phyloP scores from a whole-genome alignment of 1,284 basidiomycete species.

The Wolfiporia cocos region DNA sequence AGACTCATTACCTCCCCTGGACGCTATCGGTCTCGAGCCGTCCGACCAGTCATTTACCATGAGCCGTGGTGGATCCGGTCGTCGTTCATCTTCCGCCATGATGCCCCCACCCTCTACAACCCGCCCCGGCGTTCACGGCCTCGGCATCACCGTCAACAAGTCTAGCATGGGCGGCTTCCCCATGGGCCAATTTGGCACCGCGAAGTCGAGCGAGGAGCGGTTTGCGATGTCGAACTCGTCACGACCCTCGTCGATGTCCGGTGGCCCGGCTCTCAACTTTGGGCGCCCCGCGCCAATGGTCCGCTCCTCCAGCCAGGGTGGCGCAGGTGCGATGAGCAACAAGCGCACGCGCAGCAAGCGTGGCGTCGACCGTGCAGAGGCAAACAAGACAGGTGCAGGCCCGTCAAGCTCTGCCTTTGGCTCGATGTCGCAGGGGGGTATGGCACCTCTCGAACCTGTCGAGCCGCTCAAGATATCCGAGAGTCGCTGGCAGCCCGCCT shows the following conservation, averaged over 20 bases:
- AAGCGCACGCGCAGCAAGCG: constrained; percentile 70
- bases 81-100: constrained; percentile 40
- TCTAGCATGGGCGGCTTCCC: constrained; percentile 38
- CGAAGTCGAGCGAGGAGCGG: constrained; percentile 70
- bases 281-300: constrained; percentile 48
- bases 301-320: constrained; percentile 75
- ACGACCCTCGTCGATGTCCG: constrained; percentile 32
- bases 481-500: constrained; percentile 66
- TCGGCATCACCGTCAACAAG: constrained; percentile 50
- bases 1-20: constrained; percentile 82
- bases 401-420: constrained; percentile 20
- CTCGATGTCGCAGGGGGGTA: constrained; percentile 14
- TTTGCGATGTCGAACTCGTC: constrained; percentile 45
- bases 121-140: constrained; percentile 49
- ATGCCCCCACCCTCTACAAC: constrained; percentile 31
- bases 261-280: constrained; percentile 36
- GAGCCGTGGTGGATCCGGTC: constrained; percentile 56
- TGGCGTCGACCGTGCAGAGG: constrained; percentile 53
- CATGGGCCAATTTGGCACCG: constrained; percentile 74
- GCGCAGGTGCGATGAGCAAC: constrained; percentile 45
- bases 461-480: constrained; percentile 71
- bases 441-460: constrained; percentile 46
- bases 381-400: constrained; percentile 31
- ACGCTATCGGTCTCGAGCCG: constrained; percentile 88
- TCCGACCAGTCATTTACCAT: constrained; percentile 51